These are phyloP conservation scores for Yamadazyma ubonensis DNA, from an alignment of 805 yeast genomes.

Conservation along the genomic window DNA sequence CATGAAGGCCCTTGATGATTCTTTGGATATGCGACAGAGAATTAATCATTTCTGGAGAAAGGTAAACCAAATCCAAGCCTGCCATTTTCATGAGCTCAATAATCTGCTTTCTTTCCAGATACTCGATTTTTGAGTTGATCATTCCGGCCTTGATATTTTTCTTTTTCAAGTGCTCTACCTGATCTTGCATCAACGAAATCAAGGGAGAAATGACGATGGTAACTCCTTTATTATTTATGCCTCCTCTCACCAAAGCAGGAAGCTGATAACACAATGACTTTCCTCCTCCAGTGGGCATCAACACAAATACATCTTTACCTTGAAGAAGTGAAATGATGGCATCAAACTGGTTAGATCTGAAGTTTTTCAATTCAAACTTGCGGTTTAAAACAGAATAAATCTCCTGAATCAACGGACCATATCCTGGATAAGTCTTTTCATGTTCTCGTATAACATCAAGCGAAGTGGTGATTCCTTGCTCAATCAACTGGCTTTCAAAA, in stretches of 20 bases:
- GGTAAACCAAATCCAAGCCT: slow-evolving; percentile 69
- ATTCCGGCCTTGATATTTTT: slow-evolving; percentile 78
- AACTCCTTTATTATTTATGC: slow-evolving; percentile 80
- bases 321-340: slow-evolving; percentile 75
- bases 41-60: slow-evolving; percentile 93
- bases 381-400: slow-evolving; percentile 54
- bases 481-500: slow-evolving; percentile 18
- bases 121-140: slow-evolving; percentile 75
- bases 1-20: slow-evolving; percentile 58
- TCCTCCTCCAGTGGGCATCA: slow-evolving; percentile 99
- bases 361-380: slow-evolving; percentile 61
- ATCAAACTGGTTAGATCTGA: slow-evolving; percentile 81
- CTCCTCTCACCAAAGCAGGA: slow-evolving; percentile 81
- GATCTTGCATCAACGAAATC: slow-evolving; percentile 96
- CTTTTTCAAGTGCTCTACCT: slow-evolving; percentile 73
- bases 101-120: slow-evolving; percentile 61
- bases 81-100: slow-evolving; percentile 65
- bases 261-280: slow-evolving; percentile 93
- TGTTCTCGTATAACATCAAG: slow-evolving; percentile 13
- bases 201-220: slow-evolving; percentile 93
- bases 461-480: slow-evolving; percentile 19
- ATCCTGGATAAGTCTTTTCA: slow-evolving; percentile 27
- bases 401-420: slow-evolving; percentile 66
- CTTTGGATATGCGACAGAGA: slow-evolving; percentile 66
- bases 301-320: slow-evolving; percentile 87